Percentiles rank a stretch among this genome's conserved stretches.
Conservation (phyloP, 2,329 filamentous ascomycete genomes). For the Pestalotiopsis sp. region DNA sequence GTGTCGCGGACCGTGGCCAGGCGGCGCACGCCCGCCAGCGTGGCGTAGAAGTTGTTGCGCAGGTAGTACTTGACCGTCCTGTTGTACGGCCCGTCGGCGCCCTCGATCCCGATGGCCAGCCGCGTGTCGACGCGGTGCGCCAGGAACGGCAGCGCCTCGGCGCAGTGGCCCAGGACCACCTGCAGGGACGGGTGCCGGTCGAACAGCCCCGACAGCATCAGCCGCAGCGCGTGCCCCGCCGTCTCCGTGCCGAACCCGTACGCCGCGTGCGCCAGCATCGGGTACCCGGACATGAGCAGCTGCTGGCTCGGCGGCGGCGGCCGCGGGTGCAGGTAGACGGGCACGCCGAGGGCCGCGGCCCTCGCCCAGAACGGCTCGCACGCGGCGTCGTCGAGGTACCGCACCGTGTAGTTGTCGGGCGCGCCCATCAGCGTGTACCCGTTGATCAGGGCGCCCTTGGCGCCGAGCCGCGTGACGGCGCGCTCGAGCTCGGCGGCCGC, state of each 20-base stretch:
- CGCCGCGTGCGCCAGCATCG: background rate
- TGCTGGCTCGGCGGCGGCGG: conserved; percentile 51
- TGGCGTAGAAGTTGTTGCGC: conserved; percentile 57
- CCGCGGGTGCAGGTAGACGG: conserved; percentile 64
- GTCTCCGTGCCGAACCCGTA: conserved; percentile 8
- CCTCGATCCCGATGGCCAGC: conserved; percentile 52
- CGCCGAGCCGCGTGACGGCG: conserved; percentile 59
- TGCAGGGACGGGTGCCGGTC: conserved; percentile 48
- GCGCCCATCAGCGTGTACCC: conserved; percentile 58
- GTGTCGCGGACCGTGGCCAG: conserved; percentile 51
- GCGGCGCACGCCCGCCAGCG: conserved; percentile 22
- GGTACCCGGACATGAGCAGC: conserved; percentile 1
- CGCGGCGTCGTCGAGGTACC: conserved; percentile 65
- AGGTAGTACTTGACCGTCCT: conserved; percentile 56
- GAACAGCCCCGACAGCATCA: conserved; percentile 40
- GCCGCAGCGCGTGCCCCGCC: conserved; percentile 3
- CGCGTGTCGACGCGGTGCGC: conserved; percentile 38
- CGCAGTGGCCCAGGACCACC: conserved; percentile 49
- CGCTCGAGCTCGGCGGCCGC: conserved; percentile 53
- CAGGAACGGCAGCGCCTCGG: conserved; percentile 52
- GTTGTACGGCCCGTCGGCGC: conserved; percentile 56
- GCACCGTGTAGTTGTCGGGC: conserved; percentile 59
- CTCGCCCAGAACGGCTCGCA: conserved; percentile 66
- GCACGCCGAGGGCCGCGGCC: conserved; percentile 60
- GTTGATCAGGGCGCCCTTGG: conserved; percentile 64